A percentile compares a stretch with the other conserved stretches of the same genome.
Evolutionary conservation across 306 rosid species (phyloP).

Genomic region (Pyrus bretschneideri): DNA sequence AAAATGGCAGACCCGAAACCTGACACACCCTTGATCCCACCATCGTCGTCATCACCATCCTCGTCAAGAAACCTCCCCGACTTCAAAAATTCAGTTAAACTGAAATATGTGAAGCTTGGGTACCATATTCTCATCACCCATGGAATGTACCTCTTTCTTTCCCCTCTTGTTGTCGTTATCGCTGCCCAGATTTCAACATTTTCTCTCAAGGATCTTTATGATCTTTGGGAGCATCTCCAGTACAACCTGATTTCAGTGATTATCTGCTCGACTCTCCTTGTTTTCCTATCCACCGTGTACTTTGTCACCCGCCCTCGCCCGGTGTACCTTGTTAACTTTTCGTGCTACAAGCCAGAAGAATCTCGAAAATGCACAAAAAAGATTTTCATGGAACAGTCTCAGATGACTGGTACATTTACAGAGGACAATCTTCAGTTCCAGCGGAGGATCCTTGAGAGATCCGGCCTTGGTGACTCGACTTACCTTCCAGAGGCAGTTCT

Average conservation of each 20-base stretch:
- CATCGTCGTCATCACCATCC: slow-evolving; percentile 18
- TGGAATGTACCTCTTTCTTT: slow-evolving; percentile 75
- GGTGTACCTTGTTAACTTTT: slow-evolving; percentile 69
- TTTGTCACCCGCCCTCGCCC: slow-evolving; percentile 72
- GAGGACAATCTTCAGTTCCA: slow-evolving; percentile 71
- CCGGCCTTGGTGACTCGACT: slow-evolving; percentile 78
- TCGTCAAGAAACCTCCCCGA: slow-evolving; percentile 59
- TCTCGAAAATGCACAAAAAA: slow-evolving; percentile 64
- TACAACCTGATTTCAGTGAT: slow-evolving; percentile 63
- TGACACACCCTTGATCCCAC: slow-evolving; percentile 38
- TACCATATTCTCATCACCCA: slow-evolving; percentile 83
- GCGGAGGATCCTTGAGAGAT: slow-evolving; percentile 79
- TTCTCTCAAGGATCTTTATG: slow-evolving; percentile 55
- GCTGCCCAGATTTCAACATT: slow-evolving; percentile 72
- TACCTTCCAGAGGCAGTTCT: slow-evolving; percentile 89
- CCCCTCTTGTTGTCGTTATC: slow-evolving; percentile 55
- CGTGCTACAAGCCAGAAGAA: slow-evolving; percentile 88
- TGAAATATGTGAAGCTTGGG: slow-evolving; percentile 88
- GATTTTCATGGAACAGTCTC: slow-evolving; percentile 69
- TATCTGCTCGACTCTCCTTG: slow-evolving; percentile 69
- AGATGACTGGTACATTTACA: slow-evolving; percentile 47
- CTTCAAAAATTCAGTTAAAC: slow-evolving; percentile 70
- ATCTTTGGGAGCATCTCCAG: slow-evolving; percentile 79
- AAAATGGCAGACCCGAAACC: slow-evolving; percentile 52
- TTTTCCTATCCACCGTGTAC: slow-evolving; percentile 68